Evolutionary conservation across 345 rosid genomes (phyloP), one percentile per base, ranked within the genome.

Genomic region (Mangifera indica): DNA sequence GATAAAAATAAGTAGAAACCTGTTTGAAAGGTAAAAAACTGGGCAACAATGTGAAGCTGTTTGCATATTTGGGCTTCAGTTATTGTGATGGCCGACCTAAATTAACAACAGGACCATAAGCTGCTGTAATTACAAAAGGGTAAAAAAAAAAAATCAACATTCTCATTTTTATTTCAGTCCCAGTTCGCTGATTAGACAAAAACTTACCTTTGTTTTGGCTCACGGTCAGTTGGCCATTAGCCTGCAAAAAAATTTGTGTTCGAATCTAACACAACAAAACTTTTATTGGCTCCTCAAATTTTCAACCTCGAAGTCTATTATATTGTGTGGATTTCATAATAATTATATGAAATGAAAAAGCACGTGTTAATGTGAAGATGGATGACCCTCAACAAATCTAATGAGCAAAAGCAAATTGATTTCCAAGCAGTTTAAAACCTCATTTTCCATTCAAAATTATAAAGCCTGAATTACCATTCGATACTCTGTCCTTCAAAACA

Each of bases 401-500:
- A 92, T 87, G 94, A 92, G 96, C 90, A 84, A 78, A 87, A 84
- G 87, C 74, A 21, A 70, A 17, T 87, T 49, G 3, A 56, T 92
- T 0, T 92, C 56, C 88, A 92, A 88, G 91, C 82, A 85, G 88
- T 77, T 81, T 20, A 92, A 90, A 92, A 78, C 98, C 96, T 75
- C 72, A 80, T 77, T 74, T 83, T 87, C 87, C 77, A 86, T 69
- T 37, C 0, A 54, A 10, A 3, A 29, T 14, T 26, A 73, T 83
- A 81, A 80, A 81, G 96, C 96, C 98, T 90, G 96, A 90, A 86
- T 81, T 46, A 88, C 93, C 51, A 67, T 90, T 87, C 93, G 83
- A 17, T 70, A 15, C 12, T n/a, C 37, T 9, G 7, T 55, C 62
- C 37, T 5, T 20, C 53, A 42, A 9, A 24, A 69, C 7, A 10